Conservation (phyloP, 768 basidiomycete species). For the Tylopilus vinaceipallidus region DNA sequence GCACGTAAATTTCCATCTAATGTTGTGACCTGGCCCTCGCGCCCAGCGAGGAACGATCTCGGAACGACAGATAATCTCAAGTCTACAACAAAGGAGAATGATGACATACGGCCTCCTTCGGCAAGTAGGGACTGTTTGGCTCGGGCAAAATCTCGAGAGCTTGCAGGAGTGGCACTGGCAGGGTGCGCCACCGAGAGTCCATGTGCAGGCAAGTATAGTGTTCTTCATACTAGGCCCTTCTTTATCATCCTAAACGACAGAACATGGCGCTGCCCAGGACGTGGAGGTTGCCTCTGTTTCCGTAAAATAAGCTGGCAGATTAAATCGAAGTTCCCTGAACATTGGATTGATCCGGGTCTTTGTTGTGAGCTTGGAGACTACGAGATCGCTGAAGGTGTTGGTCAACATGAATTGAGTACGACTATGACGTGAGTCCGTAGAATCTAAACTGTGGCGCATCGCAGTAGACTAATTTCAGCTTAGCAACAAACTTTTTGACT, state of each 20-base stretch:
- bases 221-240: not conserved
- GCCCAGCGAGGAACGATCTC: not conserved
- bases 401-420: not conserved
- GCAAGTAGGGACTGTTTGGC: not conserved
- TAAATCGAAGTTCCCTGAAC: not conserved
- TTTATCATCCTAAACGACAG: not conserved
- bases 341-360: too few relatives aligned
- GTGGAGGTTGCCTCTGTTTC: not conserved
- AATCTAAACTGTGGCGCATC: not conserved
- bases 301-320: not conserved
- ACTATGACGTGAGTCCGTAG: too few relatives aligned
- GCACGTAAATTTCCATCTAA: not conserved
- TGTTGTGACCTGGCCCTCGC: too few relatives aligned
- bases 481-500: too few relatives aligned
- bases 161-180: constrained; percentile 4
- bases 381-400: not conserved
- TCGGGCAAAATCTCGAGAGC: not conserved
- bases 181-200: not conserved
- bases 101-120: not conserved
- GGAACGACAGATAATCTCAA: not conserved
- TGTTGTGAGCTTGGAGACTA: too few relatives aligned
- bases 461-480: not conserved
- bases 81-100: too few relatives aligned
- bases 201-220: constrained; percentile 10
- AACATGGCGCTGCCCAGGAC: not conserved